A percentile compares a stretch with the other conserved stretches of the same genome.
These are phyloP conservation scores for Dalbergia cochinchinensis DNA, from an alignment of 306 rosid species.

Conservation along the genomic window DNA sequence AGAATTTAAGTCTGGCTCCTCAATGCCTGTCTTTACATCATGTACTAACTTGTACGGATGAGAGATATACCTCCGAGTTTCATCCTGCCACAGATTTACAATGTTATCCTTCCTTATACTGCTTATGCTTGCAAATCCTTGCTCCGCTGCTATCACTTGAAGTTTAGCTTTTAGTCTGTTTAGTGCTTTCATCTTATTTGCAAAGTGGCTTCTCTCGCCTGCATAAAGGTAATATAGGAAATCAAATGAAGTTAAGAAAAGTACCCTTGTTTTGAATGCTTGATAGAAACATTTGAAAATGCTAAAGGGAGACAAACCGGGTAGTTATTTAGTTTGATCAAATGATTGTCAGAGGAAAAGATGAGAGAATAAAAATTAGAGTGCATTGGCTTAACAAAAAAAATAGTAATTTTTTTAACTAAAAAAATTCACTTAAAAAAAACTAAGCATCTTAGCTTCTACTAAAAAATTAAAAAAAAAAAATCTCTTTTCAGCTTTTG, in stretches of 20 bases:
- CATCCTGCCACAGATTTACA: slow-evolving; percentile 56
- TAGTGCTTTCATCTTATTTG: slow-evolving; percentile 79
- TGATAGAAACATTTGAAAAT: background rate
- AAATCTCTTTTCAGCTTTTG: too few relatives aligned
- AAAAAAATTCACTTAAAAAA: too few relatives aligned
- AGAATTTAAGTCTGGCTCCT: slow-evolving; percentile 61
- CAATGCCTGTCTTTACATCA: slow-evolving; percentile 76
- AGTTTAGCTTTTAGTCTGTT: slow-evolving; percentile 84
- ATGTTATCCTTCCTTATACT: slow-evolving; percentile 61
- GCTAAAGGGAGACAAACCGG: background rate
- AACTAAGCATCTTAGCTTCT: too few relatives aligned
- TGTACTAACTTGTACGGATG: slow-evolving; percentile 67
- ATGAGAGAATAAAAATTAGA: background rate
- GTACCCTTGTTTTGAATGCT: background rate
- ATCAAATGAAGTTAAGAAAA: slow-evolving; percentile 13
- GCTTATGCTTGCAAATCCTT: slow-evolving; percentile 59
- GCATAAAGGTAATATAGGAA: slow-evolving; percentile 32
- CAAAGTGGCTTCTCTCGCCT: slow-evolving; percentile 86
- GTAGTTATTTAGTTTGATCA: background rate
- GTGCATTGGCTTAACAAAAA: too few relatives aligned
- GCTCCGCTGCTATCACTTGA: slow-evolving; percentile 68
- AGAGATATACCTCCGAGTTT: slow-evolving; percentile 62
- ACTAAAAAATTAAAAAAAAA: too few relatives aligned
- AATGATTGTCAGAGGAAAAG: background rate
- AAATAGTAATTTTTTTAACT: too few relatives aligned